phyloP scores from a whole-genome alignment of 805 yeast genomes.

The Blastobotrys mokoenaii region DNA sequence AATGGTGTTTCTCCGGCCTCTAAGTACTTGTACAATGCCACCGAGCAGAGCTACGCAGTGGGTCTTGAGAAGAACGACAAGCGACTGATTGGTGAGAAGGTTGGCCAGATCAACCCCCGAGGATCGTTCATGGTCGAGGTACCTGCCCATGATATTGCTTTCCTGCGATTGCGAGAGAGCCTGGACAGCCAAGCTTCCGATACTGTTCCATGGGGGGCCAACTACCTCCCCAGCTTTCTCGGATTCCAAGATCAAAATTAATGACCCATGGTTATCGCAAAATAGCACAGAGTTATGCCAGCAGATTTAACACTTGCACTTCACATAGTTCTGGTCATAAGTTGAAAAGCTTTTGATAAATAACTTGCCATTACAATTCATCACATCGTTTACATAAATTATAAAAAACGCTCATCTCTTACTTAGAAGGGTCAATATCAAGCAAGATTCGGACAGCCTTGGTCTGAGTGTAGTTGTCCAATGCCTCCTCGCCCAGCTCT shows the following conservation, averaged over 20 bases:
- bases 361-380: no score
- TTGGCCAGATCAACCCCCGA: neutral
- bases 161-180: constrained; percentile 3
- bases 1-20: neutral
- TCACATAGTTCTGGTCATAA: no score
- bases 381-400: no score
- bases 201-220: no score
- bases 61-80: constrained; percentile 2
- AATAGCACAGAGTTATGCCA: no score
- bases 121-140: constrained; percentile 1
- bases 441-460: constrained; percentile 59
- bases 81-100: constrained; percentile 3
- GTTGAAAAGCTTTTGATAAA: no score
- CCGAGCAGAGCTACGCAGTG: constrained; percentile 3
- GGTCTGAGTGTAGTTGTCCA: constrained; percentile 60
- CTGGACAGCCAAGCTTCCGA: neutral
- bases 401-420: no score
- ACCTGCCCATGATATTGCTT: constrained; percentile 5
- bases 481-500: constrained; percentile 70
- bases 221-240: no score
- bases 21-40: constrained; percentile 6
- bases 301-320: no score
- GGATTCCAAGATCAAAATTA: no score
- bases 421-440: constrained; percentile 36
- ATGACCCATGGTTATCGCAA: no score